These are phyloP conservation scores for Hygrophoropsis aurantiaca DNA, from an alignment of 768 basidiomycete species.

Conservation along the genomic window DNA sequence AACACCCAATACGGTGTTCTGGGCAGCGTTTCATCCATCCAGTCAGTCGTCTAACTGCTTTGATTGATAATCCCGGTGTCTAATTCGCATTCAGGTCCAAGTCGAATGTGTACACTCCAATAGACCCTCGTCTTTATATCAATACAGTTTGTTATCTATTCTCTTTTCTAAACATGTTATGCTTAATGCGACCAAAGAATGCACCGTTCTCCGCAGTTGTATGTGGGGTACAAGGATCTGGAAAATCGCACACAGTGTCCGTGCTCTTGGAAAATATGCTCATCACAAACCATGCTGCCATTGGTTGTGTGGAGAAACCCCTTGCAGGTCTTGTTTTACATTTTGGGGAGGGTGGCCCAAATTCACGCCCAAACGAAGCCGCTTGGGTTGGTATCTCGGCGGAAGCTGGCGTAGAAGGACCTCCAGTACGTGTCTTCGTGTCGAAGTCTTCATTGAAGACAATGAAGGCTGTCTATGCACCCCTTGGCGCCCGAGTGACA, in stretches of 20 bases:
- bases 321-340: slow-evolving; percentile 61
- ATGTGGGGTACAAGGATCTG: slow-evolving; percentile 65
- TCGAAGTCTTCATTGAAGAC: slow-evolving; percentile 52
- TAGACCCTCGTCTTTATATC: slow-evolving; percentile 51
- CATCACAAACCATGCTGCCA: slow-evolving; percentile 40
- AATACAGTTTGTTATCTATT: slow-evolving; percentile 46
- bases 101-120: slow-evolving; percentile 22
- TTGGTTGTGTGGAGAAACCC: slow-evolving; percentile 48
- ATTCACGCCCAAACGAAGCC: slow-evolving; percentile 53
- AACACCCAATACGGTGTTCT: slow-evolving; percentile 54
- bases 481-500: slow-evolving; percentile 40
- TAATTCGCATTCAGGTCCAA: slow-evolving; percentile 24
- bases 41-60: slow-evolving; percentile 28
- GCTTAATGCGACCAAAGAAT: slow-evolving; percentile 40
- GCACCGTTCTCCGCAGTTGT: slow-evolving; percentile 66
- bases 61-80: background rate
- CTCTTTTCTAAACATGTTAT: background rate
- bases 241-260: slow-evolving; percentile 64
- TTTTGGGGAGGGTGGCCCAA: slow-evolving; percentile 57
- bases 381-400: slow-evolving; percentile 46
- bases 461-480: slow-evolving; percentile 47
- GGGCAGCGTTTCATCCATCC: slow-evolving; percentile 39
- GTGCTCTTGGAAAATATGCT: slow-evolving; percentile 63
- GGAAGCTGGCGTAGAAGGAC: slow-evolving; percentile 8
- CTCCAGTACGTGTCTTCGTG: slow-evolving; percentile 42